Base-by-base conservation (phyloP, 73 alveolate species). In the Paramecium tetraurelia region DNA sequence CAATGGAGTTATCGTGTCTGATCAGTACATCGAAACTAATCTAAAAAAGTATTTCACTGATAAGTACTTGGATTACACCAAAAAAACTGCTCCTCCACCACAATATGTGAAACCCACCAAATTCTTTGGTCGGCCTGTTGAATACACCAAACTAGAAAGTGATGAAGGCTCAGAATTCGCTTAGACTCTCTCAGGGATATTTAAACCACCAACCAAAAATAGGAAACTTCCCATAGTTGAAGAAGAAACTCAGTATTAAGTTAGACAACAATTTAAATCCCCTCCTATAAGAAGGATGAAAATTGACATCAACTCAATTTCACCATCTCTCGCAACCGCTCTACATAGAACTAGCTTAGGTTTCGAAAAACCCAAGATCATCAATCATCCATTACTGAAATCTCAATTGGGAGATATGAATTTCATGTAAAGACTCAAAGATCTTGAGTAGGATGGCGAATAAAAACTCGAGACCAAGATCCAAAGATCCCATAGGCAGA, bases 1-100 rank as follows among this genome's bases (percentile, higher is more conserved):
- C 18, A 80, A 80, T 80, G 90, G 90, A 7, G 33, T 80, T 22
- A 80, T 80, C 4, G 90, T 80, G 12, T 80, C 90, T 7, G 90
- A 80, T 80, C 8, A 59, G 5, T 80, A 24, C 46, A 41, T 80
- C 27, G 90, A 80, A 80, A 41, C 90, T 22, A 44, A 27, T 41
- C 41, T 80, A 1, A 48, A 27, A 22, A 80, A 80, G 29, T 80
- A 44, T 48, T 80, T 80, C 50, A 21, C 70, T 10, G 76, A 41
- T 27, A 41, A 80, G 21, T 46, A 6, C 50, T 35, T 80, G 31
- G 90, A 80, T 22, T 80, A 80, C 24, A 41, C 70, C 3, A 80
- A 46, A n/a, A 80, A 80, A 35, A 40, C 46, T 20, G 90, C 38
- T 41, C 72, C 48, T 48, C 24, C 46, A 22, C 90, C 90, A 43